Evolutionary conservation across 495 filamentous ascomycete genomes (phyloP).

Genomic region (Hypoxylon fuscum): DNA sequence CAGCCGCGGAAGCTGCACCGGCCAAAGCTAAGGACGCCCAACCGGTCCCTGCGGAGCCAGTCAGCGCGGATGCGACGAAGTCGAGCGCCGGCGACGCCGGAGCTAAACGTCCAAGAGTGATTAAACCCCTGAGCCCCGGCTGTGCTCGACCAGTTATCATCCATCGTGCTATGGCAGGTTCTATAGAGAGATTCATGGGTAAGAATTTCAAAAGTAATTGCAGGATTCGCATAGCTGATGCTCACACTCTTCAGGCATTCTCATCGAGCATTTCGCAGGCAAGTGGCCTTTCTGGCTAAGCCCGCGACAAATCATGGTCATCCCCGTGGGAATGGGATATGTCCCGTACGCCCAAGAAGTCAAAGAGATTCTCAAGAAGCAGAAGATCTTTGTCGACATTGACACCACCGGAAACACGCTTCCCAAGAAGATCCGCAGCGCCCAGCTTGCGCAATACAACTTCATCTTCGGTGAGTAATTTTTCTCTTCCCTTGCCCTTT

Average conservation of each 20-base stretch:
- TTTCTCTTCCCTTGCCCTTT: constrained; percentile 5
- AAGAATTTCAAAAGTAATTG: constrained; percentile 1
- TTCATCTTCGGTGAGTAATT: constrained; percentile 86
- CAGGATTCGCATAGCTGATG: background rate
- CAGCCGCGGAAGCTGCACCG: constrained; percentile 28
- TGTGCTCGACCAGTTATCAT: constrained; percentile 96
- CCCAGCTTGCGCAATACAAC: constrained; percentile 89
- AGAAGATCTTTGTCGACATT: constrained; percentile 81
- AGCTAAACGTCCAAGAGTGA: constrained; percentile 45
- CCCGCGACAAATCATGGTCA: constrained; percentile 88
- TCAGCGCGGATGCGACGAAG: constrained; percentile 42
- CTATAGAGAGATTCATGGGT: constrained; percentile 93
- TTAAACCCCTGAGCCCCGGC: constrained; percentile 67
- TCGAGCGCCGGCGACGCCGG: constrained; percentile 45
- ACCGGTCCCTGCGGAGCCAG: constrained; percentile 1
- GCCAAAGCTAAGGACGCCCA: constrained; percentile 44
- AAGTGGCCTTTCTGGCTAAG: constrained; percentile 99
- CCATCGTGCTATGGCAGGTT: constrained; percentile 92
- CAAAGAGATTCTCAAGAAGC: constrained; percentile 64
- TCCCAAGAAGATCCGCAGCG: constrained; percentile 93
- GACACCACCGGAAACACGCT: constrained; percentile 91
- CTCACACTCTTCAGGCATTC: constrained; percentile 56
- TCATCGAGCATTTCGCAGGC: constrained; percentile 93
- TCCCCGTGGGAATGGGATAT: constrained; percentile 86
- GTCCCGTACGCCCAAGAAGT: constrained; percentile 90